phyloP scores from a whole-genome alignment of 2,329 filamentous ascomycete species.

The Fusarium nodosum region DNA sequence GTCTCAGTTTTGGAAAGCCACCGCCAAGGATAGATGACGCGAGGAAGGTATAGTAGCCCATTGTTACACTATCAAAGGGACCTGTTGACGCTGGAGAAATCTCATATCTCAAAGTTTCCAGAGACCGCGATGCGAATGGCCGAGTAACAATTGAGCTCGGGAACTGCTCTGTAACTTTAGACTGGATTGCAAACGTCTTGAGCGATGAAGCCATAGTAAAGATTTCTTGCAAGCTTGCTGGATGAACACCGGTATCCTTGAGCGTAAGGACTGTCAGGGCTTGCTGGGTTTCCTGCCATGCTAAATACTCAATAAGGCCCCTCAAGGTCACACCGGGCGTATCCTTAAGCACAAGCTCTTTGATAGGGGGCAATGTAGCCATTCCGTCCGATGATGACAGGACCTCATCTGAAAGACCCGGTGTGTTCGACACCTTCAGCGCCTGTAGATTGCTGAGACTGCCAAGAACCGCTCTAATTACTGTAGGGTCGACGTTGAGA shows the following conservation, averaged over 20 bases:
- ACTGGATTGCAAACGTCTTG: slow-evolving; percentile 67
- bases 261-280: slow-evolving; percentile 77
- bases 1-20: slow-evolving; percentile 78
- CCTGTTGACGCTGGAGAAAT: slow-evolving; percentile 74
- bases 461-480: slow-evolving; percentile 78
- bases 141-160: slow-evolving; percentile 64
- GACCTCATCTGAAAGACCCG: slow-evolving; percentile 81
- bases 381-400: slow-evolving; percentile 75
- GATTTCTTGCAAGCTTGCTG: slow-evolving; percentile 71
- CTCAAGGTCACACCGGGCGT: slow-evolving; percentile 78
- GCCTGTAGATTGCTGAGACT: slow-evolving; percentile 77
- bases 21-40: slow-evolving; percentile 84
- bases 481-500: slow-evolving; percentile 77
- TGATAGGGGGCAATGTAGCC: slow-evolving; percentile 80
- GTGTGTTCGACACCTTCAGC: slow-evolving; percentile 78
- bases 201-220: slow-evolving; percentile 70
- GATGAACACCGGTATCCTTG: slow-evolving; percentile 77
- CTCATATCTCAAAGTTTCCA: slow-evolving; percentile 84
- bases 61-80: slow-evolving; percentile 67
- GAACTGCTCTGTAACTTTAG: slow-evolving; percentile 65
- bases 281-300: slow-evolving; percentile 68
- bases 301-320: slow-evolving; percentile 78
- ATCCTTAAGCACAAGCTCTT: slow-evolving; percentile 79
- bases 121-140: slow-evolving; percentile 75
- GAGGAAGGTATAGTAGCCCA: slow-evolving; percentile 86